These are phyloP conservation scores for Xylariaceae sp. DNA, from an alignment of 2,329 filamentous ascomycete species.

Conservation along the genomic window DNA sequence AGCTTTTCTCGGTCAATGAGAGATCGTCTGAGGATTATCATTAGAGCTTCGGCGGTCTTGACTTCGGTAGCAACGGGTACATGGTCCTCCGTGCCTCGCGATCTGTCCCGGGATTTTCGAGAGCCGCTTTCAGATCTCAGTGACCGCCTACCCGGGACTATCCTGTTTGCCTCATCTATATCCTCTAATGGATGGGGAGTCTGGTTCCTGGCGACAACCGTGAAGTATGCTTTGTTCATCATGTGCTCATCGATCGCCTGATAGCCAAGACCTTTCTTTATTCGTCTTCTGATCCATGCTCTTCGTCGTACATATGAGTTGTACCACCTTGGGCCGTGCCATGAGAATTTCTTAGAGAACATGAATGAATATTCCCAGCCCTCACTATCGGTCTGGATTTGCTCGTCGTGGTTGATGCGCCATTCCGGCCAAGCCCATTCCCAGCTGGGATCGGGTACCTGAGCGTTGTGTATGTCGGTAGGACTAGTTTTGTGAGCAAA, in stretches of 20 bases:
- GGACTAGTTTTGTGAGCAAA: slow-evolving; percentile 55
- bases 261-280: slow-evolving; percentile 53
- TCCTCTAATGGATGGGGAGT: slow-evolving; percentile 37
- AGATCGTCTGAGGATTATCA: slow-evolving; percentile 63
- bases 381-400: slow-evolving; percentile 68
- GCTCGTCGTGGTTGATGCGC: slow-evolving; percentile 67
- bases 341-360: slow-evolving; percentile 69
- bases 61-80: slow-evolving; percentile 45
- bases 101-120: slow-evolving; percentile 32
- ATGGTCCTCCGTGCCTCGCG: slow-evolving; percentile 31
- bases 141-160: slow-evolving; percentile 20
- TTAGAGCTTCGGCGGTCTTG: slow-evolving; percentile 62
- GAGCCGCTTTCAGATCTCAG: slow-evolving; percentile 32
- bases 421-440: slow-evolving; percentile 75
- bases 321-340: slow-evolving; percentile 91
- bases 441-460: slow-evolving; percentile 93
- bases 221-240: slow-evolving; percentile 76
- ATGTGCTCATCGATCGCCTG: slow-evolving; percentile 55
- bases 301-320: slow-evolving; percentile 90
- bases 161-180: slow-evolving; percentile 33
- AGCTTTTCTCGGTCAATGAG: slow-evolving; percentile 90
- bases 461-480: slow-evolving; percentile 74
- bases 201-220: slow-evolving; percentile 54
- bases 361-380: slow-evolving; percentile 97
- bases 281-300: slow-evolving; percentile 79